Base-by-base conservation (phyloP, 805 yeast genomes). In the Barnettozyma californica region DNA sequence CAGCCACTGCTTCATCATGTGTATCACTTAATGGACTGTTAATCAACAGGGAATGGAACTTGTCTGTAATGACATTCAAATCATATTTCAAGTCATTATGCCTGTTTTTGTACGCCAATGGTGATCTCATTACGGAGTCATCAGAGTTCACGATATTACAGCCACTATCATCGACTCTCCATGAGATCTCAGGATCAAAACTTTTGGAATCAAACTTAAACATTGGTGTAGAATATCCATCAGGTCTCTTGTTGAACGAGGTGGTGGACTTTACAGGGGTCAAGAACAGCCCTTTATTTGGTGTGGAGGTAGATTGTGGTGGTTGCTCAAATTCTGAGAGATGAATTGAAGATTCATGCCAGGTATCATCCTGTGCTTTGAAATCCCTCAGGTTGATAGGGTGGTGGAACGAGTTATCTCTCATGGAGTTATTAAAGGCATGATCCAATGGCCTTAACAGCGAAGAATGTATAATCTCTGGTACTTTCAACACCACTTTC, bases 41-140 rank as follows among this genome's bases (percentile, higher is more conserved):
- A 2, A 53, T 39, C 37, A 44, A 36, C 4, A 47, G 20, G 13
- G 43, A 49, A 18, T 39, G 38, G 50, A 57, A 29, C 5, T 36
- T 59, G 37, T 43, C 41, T 2, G 37, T 25, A 29, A 49, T 47
- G 2, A 10, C 23, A 6, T 39, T 38, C 20, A 50, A 29, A 25
- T 46, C 50, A 13, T 46, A 14, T 23, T 35, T 45, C 33, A 63
- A 57, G 5, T 56, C 59, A 49, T 75, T 80, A 19, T 72, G 20
- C 16, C 18, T 44, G 13, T 20, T 25, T 14, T 50, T 48, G 18
- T 39, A 37, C 7, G 53, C 47, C 20, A 53, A 44, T 3, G 56
- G 56, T 26, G 45, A 25, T n/a, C 26, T 25, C 11, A 39, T 11
- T 5, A 26, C 8, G 4, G 42, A 26, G 14, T 41, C 23, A 4